These are phyloP conservation scores for Artomyces pyxidatus DNA, from an alignment of 768 basidiomycete species.

Conservation along the genomic window DNA sequence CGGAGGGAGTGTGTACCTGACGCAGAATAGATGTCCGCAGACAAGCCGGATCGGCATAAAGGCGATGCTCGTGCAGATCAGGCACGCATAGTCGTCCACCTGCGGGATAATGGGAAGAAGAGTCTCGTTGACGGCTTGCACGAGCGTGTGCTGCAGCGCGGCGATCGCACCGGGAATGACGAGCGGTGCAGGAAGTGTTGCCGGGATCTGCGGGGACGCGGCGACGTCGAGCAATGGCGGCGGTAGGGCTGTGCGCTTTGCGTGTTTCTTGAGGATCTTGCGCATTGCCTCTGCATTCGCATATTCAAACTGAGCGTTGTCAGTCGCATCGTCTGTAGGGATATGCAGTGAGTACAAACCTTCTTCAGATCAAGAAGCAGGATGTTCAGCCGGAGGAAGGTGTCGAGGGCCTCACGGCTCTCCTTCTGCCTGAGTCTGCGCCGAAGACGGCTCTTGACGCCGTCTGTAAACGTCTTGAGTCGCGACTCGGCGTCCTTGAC, in stretches of 20 bases:
- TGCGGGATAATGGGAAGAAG: constrained; percentile 75
- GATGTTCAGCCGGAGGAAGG: constrained; percentile 57
- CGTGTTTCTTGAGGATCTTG: constrained; percentile 92
- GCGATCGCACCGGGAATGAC: constrained; percentile 12
- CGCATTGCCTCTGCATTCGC: constrained; percentile 86
- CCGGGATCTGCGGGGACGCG: constrained; percentile 5
- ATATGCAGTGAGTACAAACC: constrained; percentile 27
- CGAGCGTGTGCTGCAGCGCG: constrained; percentile 54
- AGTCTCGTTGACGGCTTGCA: constrained; percentile 76
- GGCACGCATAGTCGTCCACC: constrained; percentile 78
- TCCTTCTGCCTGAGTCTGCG: constrained; percentile 40
- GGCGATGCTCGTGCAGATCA: constrained; percentile 84
- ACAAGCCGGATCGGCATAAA: constrained; percentile 84
- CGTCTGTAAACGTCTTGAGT: constrained; percentile 58
- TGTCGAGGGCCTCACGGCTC: constrained; percentile 34
- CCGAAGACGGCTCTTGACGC: constrained; percentile 38
- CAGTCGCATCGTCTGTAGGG: neutral
- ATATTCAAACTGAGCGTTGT: constrained; percentile 52
- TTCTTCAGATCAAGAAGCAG: constrained; percentile 78
- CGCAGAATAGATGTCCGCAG: constrained; percentile 77
- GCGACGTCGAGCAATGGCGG: constrained; percentile 32
- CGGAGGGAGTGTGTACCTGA: constrained; percentile 31
- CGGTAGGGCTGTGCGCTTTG: constrained; percentile 81
- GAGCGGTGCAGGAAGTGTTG: neutral
- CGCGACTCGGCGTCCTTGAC: constrained; percentile 64